These are phyloP conservation scores for Berberis vulgaris DNA, from an alignment of 164 flowering plant species.

Conservation along the genomic window DNA sequence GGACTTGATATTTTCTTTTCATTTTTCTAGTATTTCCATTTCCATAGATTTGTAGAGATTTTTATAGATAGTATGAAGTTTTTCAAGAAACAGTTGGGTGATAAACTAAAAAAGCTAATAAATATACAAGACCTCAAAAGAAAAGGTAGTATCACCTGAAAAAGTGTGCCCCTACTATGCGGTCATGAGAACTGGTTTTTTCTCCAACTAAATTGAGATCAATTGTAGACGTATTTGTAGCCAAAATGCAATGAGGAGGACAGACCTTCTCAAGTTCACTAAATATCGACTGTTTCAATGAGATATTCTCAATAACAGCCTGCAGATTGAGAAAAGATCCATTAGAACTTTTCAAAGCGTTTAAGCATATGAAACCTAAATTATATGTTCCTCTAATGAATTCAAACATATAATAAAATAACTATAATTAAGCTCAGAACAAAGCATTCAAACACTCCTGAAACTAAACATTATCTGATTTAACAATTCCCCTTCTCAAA, in stretches of 20 bases:
- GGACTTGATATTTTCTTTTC: too few relatives aligned
- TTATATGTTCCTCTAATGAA: neutral
- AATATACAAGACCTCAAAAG: neutral
- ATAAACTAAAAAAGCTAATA: neutral
- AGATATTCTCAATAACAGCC: constrained; percentile 82
- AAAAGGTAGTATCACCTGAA: constrained; percentile 65
- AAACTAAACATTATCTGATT: too few relatives aligned
- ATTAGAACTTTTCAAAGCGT: neutral
- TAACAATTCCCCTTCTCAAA: too few relatives aligned
- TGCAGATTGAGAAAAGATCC: constrained; percentile 22
- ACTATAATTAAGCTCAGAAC: neutral
- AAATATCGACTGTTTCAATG: constrained; percentile 83
- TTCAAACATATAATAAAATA: neutral
- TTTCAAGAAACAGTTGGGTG: neutral
- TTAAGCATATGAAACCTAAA: neutral
- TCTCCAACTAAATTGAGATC: constrained; percentile 80
- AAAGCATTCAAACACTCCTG: neutral
- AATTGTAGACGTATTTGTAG: constrained; percentile 91
- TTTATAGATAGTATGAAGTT: too few relatives aligned
- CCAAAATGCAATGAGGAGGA: constrained; percentile 87
- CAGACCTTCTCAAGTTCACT: constrained; percentile 78
- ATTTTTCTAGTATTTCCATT: too few relatives aligned
- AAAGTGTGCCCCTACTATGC: constrained; percentile 92
- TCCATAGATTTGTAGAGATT: too few relatives aligned
- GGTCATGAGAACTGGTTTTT: constrained; percentile 69